These are phyloP conservation scores for Clonostachys chloroleuca DNA, from an alignment of 2,329 filamentous ascomycete genomes.

Conservation along the genomic window DNA sequence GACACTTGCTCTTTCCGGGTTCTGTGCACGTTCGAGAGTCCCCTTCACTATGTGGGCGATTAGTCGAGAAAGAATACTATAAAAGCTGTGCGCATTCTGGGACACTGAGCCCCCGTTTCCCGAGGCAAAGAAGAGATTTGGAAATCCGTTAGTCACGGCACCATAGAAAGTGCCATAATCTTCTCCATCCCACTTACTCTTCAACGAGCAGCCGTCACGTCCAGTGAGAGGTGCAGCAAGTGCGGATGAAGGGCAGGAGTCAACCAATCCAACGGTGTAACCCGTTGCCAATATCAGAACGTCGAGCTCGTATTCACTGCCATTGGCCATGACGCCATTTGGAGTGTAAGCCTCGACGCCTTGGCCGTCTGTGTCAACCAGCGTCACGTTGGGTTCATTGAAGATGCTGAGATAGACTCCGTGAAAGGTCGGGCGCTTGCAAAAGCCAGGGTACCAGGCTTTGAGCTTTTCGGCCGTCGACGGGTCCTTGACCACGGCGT, in stretches of 20 bases:
- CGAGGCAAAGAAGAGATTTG: constrained; percentile 47
- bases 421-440: constrained; percentile 60
- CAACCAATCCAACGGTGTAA: constrained; percentile 15
- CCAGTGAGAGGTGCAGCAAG: constrained; percentile 27
- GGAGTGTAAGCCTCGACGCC: constrained; percentile 40
- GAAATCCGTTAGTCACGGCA: constrained; percentile 39
- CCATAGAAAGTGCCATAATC: constrained; percentile 49
- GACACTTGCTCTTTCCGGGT: neutral
- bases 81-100: neutral
- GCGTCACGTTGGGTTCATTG: constrained; percentile 52
- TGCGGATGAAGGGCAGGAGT: constrained; percentile 12
- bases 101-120: constrained; percentile 25
- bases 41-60: constrained; percentile 34
- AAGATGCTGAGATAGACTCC: constrained; percentile 55
- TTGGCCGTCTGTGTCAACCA: constrained; percentile 44
- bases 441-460: constrained; percentile 57
- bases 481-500: constrained; percentile 43
- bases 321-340: constrained; percentile 40
- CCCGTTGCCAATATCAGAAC: constrained; percentile 29
- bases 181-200: constrained; percentile 32
- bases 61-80: constrained; percentile 30
- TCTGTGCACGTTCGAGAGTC: constrained; percentile 24
- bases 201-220: constrained; percentile 33
- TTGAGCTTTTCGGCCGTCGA: constrained; percentile 47
- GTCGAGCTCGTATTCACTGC: constrained; percentile 41